A percentile compares a stretch with the other conserved stretches of the same genome.
phyloP scores from a whole-genome alignment of 495 filamentous ascomycete species.

The Neurospora terricola region DNA sequence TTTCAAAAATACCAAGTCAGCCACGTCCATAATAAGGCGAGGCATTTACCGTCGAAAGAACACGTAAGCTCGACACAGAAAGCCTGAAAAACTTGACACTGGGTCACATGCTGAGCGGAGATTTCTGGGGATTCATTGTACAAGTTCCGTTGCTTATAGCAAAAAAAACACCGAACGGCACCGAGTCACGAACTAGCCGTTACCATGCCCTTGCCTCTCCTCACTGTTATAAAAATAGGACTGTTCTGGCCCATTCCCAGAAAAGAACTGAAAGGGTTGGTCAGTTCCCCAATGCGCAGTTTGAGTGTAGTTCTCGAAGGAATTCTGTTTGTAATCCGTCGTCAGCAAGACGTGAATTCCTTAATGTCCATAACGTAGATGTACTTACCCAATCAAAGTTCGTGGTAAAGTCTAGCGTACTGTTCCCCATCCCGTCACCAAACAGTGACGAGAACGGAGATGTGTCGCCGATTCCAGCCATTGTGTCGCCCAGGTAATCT shows the following conservation, averaged over 20 bases:
- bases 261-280: constrained; percentile 38
- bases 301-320: constrained; percentile 40
- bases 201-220: not conserved
- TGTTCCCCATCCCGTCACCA: constrained; percentile 30
- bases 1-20: not conserved
- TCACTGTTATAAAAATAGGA: constrained; percentile 13
- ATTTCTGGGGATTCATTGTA: not conserved
- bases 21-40: not conserved
- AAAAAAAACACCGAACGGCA: not conserved
- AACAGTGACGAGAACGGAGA: constrained; percentile 46
- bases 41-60: not conserved
- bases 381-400: constrained; percentile 72
- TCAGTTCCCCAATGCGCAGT: constrained; percentile 36
- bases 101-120: not conserved
- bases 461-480: constrained; percentile 41
- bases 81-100: not conserved
- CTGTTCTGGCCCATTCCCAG: constrained; percentile 27
- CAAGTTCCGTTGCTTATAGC: not conserved
- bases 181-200: not conserved
- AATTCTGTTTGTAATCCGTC: constrained; percentile 22
- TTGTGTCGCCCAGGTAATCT: constrained; percentile 46
- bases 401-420: constrained; percentile 31
- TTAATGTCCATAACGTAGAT: not conserved
- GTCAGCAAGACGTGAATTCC: not conserved
- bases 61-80: not conserved